Base-by-base conservation (phyloP, 2,329 filamentous ascomycete species). In the Sporothrix euskadiensis region DNA sequence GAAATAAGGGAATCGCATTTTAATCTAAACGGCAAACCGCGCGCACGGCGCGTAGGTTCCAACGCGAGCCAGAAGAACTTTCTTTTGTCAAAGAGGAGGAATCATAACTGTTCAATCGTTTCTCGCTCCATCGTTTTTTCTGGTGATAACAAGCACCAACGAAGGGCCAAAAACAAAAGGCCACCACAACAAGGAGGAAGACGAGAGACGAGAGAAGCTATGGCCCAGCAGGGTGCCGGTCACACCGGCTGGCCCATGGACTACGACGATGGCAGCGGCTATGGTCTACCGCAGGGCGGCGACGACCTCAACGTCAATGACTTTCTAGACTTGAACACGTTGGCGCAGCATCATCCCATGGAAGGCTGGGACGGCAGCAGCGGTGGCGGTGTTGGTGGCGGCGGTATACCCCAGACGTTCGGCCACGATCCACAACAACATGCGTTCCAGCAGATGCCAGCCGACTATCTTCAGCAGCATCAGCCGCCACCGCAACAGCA, bases 211-310 rank as follows among this genome's bases (percentile, higher is more conserved):
- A 52, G n/a, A 16, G 9, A 47, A 54, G 9, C 14, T 41, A 77
- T 77, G 76, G 74, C 76, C 75, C 76, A 76, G 44, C 75, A 75
- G 74, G 75, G 75, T 57, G 68, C 68, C 47, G 75, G 74, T 3
- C 68, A 72, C 44, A 7, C 70, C 69, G 73, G 73, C 44, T 77
- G 76, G 76, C 71, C 73, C 65, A 57, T 74, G 44, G 61, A 63
- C 59, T 76, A 59, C 57, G 76, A 76, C 12, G 73, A 73, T 41
- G 71, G 32, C 52, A 72, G 22, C 32, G 54, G n/a, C 14, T 76
- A 74, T n/a, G 63, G 71, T 16, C 47, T 76, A 30, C 59, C 54
- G 41, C 44, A 65, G 14, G 49, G 65, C 1, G 69, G 14, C 4
- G 75, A 76, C 59, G 73, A 74, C 57, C 49, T 75, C 4, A 56